Evolutionary conservation across 805 yeast genomes (phyloP), one percentile per base, ranked within the genome.

Genomic region (Myxozyma sirexii): DNA sequence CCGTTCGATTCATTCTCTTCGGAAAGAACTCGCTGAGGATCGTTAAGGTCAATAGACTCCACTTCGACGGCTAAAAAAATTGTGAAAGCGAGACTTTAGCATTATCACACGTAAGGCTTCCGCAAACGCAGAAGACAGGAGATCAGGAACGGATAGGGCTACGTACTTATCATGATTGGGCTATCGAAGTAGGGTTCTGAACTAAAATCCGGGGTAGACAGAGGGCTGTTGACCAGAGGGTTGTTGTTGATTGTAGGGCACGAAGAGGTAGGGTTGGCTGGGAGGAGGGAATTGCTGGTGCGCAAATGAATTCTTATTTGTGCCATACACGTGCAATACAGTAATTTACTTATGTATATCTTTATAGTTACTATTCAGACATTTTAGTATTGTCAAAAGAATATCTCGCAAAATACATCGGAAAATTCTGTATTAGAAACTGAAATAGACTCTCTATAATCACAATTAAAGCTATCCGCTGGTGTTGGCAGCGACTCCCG

Each of bases 1-100:
- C 31, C 41, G n/a, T 42, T 29, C 21, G 26, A 19, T 12, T 33
- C 51, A 15, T n/a, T 5, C 29, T n/a, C 48, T n/a, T 27, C 33
- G 12, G 21, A 15, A 17, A 44, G 10, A 21, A 38, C 2, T 27
- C 38, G 21, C n/a, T 17, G 5, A 23, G 27, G 37, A 15, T 44
- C 21, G 31, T 24, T 35, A n/a, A n/a, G 15, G 33, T 53, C 50
- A 19, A 53, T 24, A 53, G 26, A 24, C 12, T 43, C 49, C 23
- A 53, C 37, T 21, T 43, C 43, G 48, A 31, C 35, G 23, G 56
- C 56, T 53, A 44, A 3, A 44, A 44, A 24, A 26, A 15, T n/a
- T 13, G 23, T 24, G 26, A 42, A 5, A 27, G 19, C 21, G 21
- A 17, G 15, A 5, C 5, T 26, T 48, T 26, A 48, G 44, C 33